Evolutionary conservation across 129 eudicot genomes (phyloP), one percentile per base, ranked within the genome.

Genomic region (Scalesia atractyloides): DNA sequence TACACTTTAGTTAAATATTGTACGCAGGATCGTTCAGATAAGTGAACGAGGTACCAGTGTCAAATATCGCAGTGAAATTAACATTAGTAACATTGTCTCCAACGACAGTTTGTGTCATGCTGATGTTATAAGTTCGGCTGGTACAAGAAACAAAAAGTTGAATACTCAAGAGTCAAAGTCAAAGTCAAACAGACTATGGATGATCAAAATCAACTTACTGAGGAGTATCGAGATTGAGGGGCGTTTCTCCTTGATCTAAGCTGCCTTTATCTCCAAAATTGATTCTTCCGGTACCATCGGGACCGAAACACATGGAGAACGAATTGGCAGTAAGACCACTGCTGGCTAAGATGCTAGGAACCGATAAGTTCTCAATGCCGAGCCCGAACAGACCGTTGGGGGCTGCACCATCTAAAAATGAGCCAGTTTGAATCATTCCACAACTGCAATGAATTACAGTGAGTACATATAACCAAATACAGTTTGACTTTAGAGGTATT

Each of bases 351-450:
- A 77, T 86, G 82, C 99, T 91, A 49, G 99, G 97, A 51, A 95
- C 96, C 9, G 99, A 95, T 64, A 83, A 18, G 48, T 73, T 83
- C 50, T 86, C 89, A 74, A 88, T 73, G 3, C 99, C 97, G 0
- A 95, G 96, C 61, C 99, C 97, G 73, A 95, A 89, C 39, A 95
- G 86, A 67, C 99, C 99, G 41, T 95, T 95, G 3, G 92, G 90
- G 76, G 96, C 99, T 18, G 95, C 97, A 69, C 90, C 93, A 48
- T 84, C 84, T 79, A 95, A 80, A 79, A 95, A 95, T 20, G 87
- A 87, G 75, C 99, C 99, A 17, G 97, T 91, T 82, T 95, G 94
- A 51, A 75, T 30, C 61, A 74, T 75, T 22, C 99, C 99, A 76
- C 99, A 95, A 36, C 99, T 95, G 83, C 84, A 78, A 63, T 41